These are phyloP conservation scores for Ceratocystiopsis sp. DNA, from an alignment of 2,329 filamentous ascomycete species.

Conservation along the genomic window DNA sequence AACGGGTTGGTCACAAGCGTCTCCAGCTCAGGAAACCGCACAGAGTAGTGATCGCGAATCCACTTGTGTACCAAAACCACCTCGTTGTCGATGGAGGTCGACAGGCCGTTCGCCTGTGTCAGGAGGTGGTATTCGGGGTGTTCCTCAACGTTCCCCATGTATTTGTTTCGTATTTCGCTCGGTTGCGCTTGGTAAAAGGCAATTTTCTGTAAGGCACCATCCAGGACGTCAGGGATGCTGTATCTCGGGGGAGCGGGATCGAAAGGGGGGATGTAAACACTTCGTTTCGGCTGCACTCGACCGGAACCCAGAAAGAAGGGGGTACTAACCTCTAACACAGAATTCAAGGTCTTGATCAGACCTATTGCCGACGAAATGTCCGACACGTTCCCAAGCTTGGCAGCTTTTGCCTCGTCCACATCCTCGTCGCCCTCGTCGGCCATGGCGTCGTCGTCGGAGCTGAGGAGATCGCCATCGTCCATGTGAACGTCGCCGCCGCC, in stretches of 20 bases:
- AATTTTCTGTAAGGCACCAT: constrained; percentile 51
- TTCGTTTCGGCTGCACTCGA: constrained; percentile 16
- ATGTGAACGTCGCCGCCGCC: constrained; percentile 33
- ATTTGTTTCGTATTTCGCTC: constrained; percentile 41
- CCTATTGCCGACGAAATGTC: constrained; percentile 67
- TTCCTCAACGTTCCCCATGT: constrained; percentile 73
- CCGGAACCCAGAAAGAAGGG: constrained; percentile 7
- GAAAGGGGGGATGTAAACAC: constrained; percentile 42
- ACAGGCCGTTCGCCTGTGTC: constrained; percentile 75
- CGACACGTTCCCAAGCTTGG: constrained; percentile 62
- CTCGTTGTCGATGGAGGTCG: constrained; percentile 84
- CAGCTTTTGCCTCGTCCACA: constrained; percentile 45
- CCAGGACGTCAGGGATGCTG: constrained; percentile 46
- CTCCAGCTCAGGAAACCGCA: constrained; percentile 86
- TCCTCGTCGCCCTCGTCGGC: constrained; percentile 31
- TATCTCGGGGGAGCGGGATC: constrained; percentile 21
- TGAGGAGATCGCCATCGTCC: constrained; percentile 41
- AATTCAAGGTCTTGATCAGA: constrained; percentile 67
- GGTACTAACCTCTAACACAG: constrained; percentile 61
- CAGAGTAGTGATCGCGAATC: constrained; percentile 87
- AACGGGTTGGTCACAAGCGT: constrained; percentile 76
- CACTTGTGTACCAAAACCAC: constrained; percentile 91
- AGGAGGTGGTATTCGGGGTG: constrained; percentile 82
- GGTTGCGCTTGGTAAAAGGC: constrained; percentile 55
- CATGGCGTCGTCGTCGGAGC: constrained; percentile 41